A percentile compares a stretch with the other conserved stretches of the same genome.
phyloP scores from a whole-genome alignment of 179 eudicot species.

The Beta lomatogona region DNA sequence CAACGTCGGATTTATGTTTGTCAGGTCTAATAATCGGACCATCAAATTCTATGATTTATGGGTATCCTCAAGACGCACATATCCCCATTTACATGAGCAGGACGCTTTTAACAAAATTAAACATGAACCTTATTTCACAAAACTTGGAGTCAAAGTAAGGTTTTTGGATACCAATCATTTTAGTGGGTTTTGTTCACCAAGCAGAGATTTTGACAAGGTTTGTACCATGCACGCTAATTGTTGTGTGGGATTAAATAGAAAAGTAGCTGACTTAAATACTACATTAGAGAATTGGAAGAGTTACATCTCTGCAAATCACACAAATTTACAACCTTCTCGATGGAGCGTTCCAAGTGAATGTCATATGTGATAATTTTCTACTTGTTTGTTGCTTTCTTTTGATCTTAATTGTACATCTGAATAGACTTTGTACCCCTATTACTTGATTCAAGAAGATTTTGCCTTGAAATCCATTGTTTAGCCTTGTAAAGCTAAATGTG shows the following conservation, averaged over 20 bases:
- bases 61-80: conserved; percentile 31
- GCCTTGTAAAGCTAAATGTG: too few relatives aligned
- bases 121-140: conserved; percentile 22
- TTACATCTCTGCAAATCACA: conserved; percentile 16
- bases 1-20: conserved; percentile 41
- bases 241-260: conserved; percentile 40
- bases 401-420: too few relatives aligned
- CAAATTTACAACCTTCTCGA: neutral
- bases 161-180: conserved; percentile 45
- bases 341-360: conserved; percentile 43
- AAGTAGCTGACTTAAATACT: conserved; percentile 41
- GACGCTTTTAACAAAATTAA: conserved; percentile 47
- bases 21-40: conserved; percentile 40
- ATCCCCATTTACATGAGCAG: conserved; percentile 44
- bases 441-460: too few relatives aligned
- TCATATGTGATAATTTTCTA: neutral
- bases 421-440: too few relatives aligned
- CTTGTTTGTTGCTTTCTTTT: neutral
- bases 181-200: conserved; percentile 50
- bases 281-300: conserved; percentile 43
- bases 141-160: conserved; percentile 39
- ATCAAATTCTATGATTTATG: conserved; percentile 45
- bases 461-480: too few relatives aligned
- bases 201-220: conserved; percentile 39
- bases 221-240: conserved; percentile 58